Conservation (phyloP, 345 rosid species). For the Moringa oleifera region DNA sequence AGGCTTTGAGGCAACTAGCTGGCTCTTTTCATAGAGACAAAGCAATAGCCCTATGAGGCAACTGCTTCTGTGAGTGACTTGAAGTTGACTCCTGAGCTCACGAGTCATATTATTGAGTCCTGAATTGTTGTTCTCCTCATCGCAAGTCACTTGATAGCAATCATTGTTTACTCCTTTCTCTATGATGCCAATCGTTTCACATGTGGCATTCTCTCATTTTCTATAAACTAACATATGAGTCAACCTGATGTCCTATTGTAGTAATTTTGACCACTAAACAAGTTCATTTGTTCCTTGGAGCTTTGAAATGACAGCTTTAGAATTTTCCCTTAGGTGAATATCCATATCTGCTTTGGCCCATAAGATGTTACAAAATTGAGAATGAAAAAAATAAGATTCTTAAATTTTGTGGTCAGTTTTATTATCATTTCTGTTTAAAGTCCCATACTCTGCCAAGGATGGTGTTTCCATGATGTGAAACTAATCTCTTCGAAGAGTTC, state of each 20-base stretch:
- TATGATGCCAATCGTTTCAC: too few relatives aligned
- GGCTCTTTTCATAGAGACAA: too few relatives aligned
- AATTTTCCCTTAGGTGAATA: background rate
- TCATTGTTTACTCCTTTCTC: too few relatives aligned
- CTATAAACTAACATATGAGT: too few relatives aligned
- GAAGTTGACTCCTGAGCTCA: background rate
- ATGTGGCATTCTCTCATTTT: too few relatives aligned
- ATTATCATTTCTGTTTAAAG: background rate
- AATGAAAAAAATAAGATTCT: too few relatives aligned
- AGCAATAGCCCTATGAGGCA: conserved; percentile 3
- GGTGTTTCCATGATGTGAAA: background rate
- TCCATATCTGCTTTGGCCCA: background rate
- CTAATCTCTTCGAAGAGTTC: background rate
- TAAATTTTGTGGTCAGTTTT: too few relatives aligned
- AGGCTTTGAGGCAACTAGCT: conserved; percentile 14
- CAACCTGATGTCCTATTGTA: background rate
- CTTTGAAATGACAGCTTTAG: background rate
- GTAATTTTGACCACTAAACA: background rate
- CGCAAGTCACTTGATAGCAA: too few relatives aligned
- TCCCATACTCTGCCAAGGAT: background rate
- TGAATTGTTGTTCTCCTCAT: too few relatives aligned
- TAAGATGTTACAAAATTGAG: too few relatives aligned
- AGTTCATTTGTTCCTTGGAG: conserved; percentile 1
- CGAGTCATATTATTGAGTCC: background rate
- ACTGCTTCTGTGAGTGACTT: too few relatives aligned